Percentiles rank a stretch among this genome's conserved stretches.
phyloP scores from a whole-genome alignment of 2,329 filamentous ascomycete genomes.

The Aspergillus arachidicola region DNA sequence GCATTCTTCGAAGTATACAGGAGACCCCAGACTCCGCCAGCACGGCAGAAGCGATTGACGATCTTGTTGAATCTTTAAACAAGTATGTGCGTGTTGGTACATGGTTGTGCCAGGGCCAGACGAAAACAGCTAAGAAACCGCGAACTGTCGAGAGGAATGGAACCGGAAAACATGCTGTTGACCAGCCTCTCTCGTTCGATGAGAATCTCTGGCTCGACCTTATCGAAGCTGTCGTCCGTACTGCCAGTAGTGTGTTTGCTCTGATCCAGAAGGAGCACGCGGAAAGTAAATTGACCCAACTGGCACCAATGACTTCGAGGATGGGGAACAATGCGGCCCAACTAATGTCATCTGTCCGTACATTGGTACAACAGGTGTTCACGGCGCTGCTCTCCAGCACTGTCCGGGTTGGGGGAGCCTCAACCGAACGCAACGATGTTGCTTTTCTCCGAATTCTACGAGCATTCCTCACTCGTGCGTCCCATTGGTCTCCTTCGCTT shows the following conservation, averaged over 20 bases:
- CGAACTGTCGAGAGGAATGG: conserved; percentile 34
- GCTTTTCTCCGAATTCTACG: conserved; percentile 88
- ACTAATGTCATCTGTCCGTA: conserved; percentile 69
- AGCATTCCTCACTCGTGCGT: conserved; percentile 82
- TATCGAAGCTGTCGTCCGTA: conserved; percentile 62
- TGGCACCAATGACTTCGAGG: conserved; percentile 14
- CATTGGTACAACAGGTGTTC: conserved; percentile 86
- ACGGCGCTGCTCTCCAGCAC: conserved; percentile 80
- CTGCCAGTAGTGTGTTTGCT: conserved; percentile 66
- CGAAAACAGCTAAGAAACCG: conserved; percentile 56
- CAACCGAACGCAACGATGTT: conserved; percentile 55
- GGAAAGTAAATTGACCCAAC: conserved; percentile 22
- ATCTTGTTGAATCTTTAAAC: conserved; percentile 75
- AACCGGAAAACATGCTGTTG: conserved; percentile 49
- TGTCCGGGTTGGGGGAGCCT: conserved; percentile 49
- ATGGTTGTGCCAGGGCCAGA: conserved; percentile 91
- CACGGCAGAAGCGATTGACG: conserved; percentile 68
- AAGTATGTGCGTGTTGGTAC: conserved; percentile 93
- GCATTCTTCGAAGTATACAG: conserved; percentile 66
- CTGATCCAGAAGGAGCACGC: conserved; percentile 49
- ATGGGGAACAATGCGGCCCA: conserved; percentile 35
- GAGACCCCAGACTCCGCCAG: conserved; percentile 60
- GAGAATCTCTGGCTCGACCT: conserved; percentile 69
- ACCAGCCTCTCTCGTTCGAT: conserved; percentile 61
- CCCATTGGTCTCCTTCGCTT: conserved; percentile 78